These are phyloP conservation scores for Neofusicoccum laricinum DNA, from an alignment of 2,329 filamentous ascomycete genomes.

Conservation along the genomic window DNA sequence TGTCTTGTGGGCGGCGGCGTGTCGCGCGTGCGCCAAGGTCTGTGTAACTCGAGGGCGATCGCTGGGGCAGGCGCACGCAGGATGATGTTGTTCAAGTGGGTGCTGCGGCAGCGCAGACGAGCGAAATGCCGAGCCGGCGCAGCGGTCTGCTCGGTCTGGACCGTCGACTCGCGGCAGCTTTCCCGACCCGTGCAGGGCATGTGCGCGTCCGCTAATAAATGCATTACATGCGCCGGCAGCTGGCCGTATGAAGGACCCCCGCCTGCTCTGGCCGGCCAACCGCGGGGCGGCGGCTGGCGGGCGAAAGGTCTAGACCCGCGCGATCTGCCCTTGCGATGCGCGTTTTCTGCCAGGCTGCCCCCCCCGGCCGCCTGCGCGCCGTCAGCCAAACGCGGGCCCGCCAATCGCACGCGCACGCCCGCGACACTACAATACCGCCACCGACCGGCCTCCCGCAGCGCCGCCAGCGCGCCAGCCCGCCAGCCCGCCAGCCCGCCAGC, in stretches of 20 bases:
- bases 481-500: too few relatives aligned
- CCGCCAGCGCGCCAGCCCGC: too few relatives aligned
- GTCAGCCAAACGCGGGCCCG: neutral
- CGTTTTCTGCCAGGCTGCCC: neutral
- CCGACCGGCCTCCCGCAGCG: neutral
- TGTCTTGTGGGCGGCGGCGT: neutral
- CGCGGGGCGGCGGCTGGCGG: neutral
- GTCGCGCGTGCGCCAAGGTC: neutral
- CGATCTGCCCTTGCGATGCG: neutral
- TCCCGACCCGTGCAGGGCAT: neutral
- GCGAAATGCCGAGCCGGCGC: neutral
- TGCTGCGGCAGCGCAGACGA: neutral
- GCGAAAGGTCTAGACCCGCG: neutral
- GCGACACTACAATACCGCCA: neutral
- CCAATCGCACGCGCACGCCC: too few relatives aligned
- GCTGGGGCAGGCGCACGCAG: neutral
- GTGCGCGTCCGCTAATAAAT: conserved; percentile 6
- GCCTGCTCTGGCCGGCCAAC: neutral
- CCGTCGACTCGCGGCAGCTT: neutral
- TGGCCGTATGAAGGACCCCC: neutral
- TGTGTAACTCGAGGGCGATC: conserved; percentile 3
- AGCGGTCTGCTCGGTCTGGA: neutral
- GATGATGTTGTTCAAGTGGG: neutral
- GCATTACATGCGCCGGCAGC: neutral
- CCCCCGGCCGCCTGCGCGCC: neutral